A percentile compares a stretch with the other conserved stretches of the same genome.
Conservation (phyloP, 805 yeast species). For the Saitoella complicata region DNA sequence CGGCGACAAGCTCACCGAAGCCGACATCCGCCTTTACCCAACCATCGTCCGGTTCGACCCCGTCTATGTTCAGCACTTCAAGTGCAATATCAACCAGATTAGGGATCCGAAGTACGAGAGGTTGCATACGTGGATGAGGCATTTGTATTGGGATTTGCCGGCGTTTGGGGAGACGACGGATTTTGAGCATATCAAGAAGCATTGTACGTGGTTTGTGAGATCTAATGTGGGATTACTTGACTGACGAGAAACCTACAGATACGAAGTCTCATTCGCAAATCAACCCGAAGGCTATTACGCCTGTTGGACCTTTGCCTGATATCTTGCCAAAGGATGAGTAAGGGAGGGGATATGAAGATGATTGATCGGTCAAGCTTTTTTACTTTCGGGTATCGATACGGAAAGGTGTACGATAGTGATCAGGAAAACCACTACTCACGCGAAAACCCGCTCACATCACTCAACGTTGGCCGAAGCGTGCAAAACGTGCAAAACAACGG, state of each 20-base stretch:
- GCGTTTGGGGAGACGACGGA: slow-evolving; percentile 65
- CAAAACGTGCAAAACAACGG: no score
- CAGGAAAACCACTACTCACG: no score
- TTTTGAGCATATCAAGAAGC: slow-evolving; percentile 77
- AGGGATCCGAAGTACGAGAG: slow-evolving; percentile 55
- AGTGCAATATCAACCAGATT: slow-evolving; percentile 71
- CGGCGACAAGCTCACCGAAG: slow-evolving; percentile 60
- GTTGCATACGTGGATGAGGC: slow-evolving; percentile 63
- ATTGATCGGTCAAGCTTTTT: no score
- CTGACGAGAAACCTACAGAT: no score
- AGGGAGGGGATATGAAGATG: no score
- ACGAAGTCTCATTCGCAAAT: slow-evolving; percentile 47
- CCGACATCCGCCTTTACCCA: slow-evolving; percentile 72
- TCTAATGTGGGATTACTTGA: no score
- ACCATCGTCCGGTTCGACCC: slow-evolving; percentile 86
- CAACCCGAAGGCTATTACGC: slow-evolving; percentile 73
- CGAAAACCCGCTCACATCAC: no score
- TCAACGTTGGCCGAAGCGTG: no score
- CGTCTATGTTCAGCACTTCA: slow-evolving; percentile 87
- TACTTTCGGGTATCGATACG: no score
- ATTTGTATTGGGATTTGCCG: slow-evolving; percentile 63
- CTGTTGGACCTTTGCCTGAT: slow-evolving; percentile 75
- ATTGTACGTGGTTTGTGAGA: slow-evolving; percentile 30
- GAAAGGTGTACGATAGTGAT: no score
- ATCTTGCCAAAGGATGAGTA: slow-evolving; percentile 21